Percentiles rank a stretch among this genome's conserved stretches.
These are phyloP conservation scores for Chrysosphaeria jannelii DNA, from an alignment of 2,329 filamentous ascomycete species.

Conservation along the genomic window DNA sequence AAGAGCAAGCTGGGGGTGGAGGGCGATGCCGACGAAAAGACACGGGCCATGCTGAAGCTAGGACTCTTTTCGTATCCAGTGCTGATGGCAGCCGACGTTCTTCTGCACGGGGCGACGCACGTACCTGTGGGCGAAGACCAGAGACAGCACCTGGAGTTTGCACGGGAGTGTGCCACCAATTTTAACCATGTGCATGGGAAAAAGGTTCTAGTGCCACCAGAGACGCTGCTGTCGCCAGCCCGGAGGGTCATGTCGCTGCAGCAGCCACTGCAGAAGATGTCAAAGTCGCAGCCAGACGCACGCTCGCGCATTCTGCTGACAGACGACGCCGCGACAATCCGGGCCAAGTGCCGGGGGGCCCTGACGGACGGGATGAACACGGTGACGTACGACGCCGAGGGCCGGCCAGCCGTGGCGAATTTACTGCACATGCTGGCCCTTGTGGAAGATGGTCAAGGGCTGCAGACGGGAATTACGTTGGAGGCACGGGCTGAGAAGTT, in stretches of 20 bases:
- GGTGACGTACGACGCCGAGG: constrained; percentile 40
- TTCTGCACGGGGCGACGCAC: constrained; percentile 70
- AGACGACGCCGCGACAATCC: constrained; percentile 32
- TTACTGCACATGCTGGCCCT: constrained; percentile 53
- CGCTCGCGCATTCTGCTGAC: constrained; percentile 62
- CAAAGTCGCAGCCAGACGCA: constrained; percentile 48
- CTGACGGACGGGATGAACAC: constrained; percentile 40
- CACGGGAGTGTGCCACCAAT: constrained; percentile 54
- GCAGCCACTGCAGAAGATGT: constrained; percentile 65
- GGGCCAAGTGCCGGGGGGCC: constrained; percentile 37
- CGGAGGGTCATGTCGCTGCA: constrained; percentile 75
- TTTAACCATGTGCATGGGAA: constrained; percentile 49
- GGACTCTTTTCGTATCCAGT: constrained; percentile 92
- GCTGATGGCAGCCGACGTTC: constrained; percentile 76
- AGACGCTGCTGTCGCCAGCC: constrained; percentile 37
- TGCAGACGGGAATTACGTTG: not conserved
- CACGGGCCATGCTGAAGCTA: constrained; percentile 37
- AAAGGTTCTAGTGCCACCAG: constrained; percentile 33
- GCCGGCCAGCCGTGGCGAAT: constrained; percentile 63
- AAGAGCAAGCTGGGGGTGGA: constrained; percentile 56
- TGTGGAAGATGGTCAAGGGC: constrained; percentile 14
- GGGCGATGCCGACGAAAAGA: constrained; percentile 24
- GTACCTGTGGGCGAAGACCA: constrained; percentile 96
- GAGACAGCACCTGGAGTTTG: constrained; percentile 76
- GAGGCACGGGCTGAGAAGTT: not conserved